Evolutionary conservation across 1,284 basidiomycete species (phyloP).

Genomic region (Fomitiporia mediterranea): DNA sequence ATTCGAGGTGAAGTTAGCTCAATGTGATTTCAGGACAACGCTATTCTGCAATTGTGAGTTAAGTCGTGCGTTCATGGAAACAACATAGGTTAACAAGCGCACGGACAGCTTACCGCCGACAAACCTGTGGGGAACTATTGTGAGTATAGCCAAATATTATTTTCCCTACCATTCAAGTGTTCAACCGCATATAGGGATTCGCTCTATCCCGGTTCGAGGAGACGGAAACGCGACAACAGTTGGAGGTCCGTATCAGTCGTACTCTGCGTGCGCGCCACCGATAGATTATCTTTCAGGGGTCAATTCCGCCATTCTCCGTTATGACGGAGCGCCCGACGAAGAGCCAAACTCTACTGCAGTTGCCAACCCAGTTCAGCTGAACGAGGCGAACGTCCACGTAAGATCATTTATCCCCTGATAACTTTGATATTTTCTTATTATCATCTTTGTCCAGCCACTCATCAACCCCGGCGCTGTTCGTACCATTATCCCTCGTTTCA

Average conservation of each 20-base stretch:
- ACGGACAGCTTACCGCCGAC: constrained; percentile 29
- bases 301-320: constrained; percentile 42
- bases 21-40: constrained; percentile 32
- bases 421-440: not conserved
- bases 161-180: not conserved
- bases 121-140: constrained; percentile 40
- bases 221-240: constrained; percentile 24
- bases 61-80: not conserved
- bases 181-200: constrained; percentile 27
- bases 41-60: constrained; percentile 33
- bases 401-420: constrained; percentile 24
- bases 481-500: not conserved
- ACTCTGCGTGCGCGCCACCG: constrained; percentile 14
- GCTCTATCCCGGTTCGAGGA: constrained; percentile 17
- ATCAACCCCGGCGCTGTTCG: constrained; percentile 20
- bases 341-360: constrained; percentile 31
- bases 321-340: constrained; percentile 31
- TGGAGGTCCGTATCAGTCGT: constrained; percentile 13
- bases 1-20: not conserved
- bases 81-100: not conserved
- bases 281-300: constrained; percentile 19
- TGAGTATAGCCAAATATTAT: not conserved
- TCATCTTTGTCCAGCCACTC: constrained; percentile 9
- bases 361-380: constrained; percentile 23
- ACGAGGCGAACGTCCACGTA: constrained; percentile 31